phyloP scores from a whole-genome alignment of 1,139 yeast genomes.

The Casaregolazyma lundiana region DNA sequence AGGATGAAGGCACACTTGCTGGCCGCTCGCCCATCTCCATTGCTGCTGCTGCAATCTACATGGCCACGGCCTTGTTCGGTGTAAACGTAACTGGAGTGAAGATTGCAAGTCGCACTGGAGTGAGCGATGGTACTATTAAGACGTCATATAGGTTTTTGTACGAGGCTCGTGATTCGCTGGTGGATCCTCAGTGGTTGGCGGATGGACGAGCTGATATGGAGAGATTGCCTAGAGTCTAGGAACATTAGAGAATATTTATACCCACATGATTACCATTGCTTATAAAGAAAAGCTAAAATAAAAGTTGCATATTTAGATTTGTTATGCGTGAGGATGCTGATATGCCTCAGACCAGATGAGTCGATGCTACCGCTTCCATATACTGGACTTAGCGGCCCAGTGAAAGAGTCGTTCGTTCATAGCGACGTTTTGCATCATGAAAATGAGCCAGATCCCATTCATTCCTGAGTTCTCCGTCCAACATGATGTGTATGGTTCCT shows the following conservation, averaged over 20 bases:
- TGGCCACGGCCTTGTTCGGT: constrained; percentile 82
- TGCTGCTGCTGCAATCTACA: constrained; percentile 95
- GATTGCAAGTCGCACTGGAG: constrained; percentile 94
- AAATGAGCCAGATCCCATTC: too few species aligned
- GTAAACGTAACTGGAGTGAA: constrained; percentile 60
- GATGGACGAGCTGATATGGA: constrained; percentile 61
- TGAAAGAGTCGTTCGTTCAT: too few species aligned
- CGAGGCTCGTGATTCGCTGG: constrained; percentile 65
- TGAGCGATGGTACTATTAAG: constrained; percentile 94
- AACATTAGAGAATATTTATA: neutral
- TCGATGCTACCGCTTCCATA: too few species aligned
- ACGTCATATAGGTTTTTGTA: constrained; percentile 82
- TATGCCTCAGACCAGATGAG: too few species aligned
- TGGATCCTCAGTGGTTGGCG: constrained; percentile 71
- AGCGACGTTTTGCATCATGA: too few species aligned
- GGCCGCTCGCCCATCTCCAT: constrained; percentile 97
- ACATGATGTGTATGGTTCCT: too few species aligned
- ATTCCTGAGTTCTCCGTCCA: too few species aligned
- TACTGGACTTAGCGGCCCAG: too few species aligned
- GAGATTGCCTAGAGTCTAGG: constrained; percentile 47
- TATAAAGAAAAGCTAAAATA: neutral
- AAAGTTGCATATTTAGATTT: neutral
- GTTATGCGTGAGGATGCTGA: neutral
- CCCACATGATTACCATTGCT: neutral
- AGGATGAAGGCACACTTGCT: constrained; percentile 89